Conservation (phyloP, 345 rosid genomes). For the Erodium maritimum region DNA sequence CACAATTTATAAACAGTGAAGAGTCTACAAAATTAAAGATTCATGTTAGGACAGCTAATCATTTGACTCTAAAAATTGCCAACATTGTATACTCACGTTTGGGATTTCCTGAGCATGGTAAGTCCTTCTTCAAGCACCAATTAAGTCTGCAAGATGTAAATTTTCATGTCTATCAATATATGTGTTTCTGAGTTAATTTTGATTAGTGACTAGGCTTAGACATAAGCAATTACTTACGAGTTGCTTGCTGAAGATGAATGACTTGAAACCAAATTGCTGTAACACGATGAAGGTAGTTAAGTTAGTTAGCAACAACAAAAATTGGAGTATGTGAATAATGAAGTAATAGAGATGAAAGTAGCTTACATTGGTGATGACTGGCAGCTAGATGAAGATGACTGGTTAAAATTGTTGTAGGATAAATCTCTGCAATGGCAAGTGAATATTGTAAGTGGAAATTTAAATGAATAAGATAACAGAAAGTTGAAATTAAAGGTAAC, state of each 20-base stretch:
- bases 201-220: background rate
- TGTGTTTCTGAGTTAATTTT: background rate
- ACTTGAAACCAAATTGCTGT: slow-evolving; percentile 69
- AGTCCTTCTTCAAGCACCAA: slow-evolving; percentile 68
- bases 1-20: slow-evolving; percentile 71
- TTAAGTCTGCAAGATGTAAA: slow-evolving; percentile 17
- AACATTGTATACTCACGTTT: slow-evolving; percentile 29
- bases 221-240: slow-evolving; percentile 34
- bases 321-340: background rate
- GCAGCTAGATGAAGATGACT: slow-evolving; percentile 30
- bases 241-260: slow-evolving; percentile 23
- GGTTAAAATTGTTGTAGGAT: slow-evolving; percentile 76
- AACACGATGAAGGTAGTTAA: slow-evolving; percentile 3
- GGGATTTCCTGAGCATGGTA: slow-evolving; percentile 40
- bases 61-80: background rate
- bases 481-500: background rate
- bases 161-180: too few relatives aligned
- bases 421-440: slow-evolving; percentile 44
- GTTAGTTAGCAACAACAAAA: background rate
- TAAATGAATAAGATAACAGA: background rate
- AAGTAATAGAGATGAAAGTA: slow-evolving; percentile 3
- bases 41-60: background rate
- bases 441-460: background rate
- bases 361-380: slow-evolving; percentile 33
- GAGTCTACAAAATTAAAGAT: slow-evolving; percentile 25